Base-by-base conservation (phyloP, 495 filamentous ascomycete genomes). In the Penicillium crystallinum region DNA sequence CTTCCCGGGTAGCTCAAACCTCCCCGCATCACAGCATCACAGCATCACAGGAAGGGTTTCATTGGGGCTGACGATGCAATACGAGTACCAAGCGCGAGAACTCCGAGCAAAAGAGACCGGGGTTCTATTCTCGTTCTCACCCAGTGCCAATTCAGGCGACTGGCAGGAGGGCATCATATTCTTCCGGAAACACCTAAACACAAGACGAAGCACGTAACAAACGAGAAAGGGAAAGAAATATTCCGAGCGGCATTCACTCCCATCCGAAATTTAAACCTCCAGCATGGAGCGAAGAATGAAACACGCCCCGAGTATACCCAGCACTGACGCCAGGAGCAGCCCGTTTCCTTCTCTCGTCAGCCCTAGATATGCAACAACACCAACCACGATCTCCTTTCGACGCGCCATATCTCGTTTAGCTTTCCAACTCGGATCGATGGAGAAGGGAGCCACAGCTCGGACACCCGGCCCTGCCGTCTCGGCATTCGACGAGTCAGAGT, bases 321-420 rank as follows among this genome's bases (percentile, higher is more conserved):
- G 41, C 14, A 64, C 34, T 15, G 71, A 60, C 8, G 71, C 76
- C 38, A 82, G 52, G 48, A 83, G 35, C 46, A 80, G 53, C 25
- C 69, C 66, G 27, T 74, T 76, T 8, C 82, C 83, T 63, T 84
- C 81, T 78, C 78, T 77, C n/a, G 83, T 87, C 61, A 78, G 58
- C 0, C 64, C 72, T 27, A 86, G 55, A 68, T 83, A 85, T 8
- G 80, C 75, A 22, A 75, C 46, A 14, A 76, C 53, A 35, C 83
- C 83, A 9, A 84, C 78, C n/a, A 78, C 54, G n/a, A 82, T 41
- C 63, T 87, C 83, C 53, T 73, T 78, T 48, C 61, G 66, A 36
- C 81, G 68, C 17, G 81, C 82, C n/a, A 56, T 55, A 39, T 73
- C 70, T 51, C 79, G 67, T 53, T 70, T 69, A 36, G 61, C 42